phyloP scores from a whole-genome alignment of 1,284 basidiomycete species.

The Coriolopsis trogii region DNA sequence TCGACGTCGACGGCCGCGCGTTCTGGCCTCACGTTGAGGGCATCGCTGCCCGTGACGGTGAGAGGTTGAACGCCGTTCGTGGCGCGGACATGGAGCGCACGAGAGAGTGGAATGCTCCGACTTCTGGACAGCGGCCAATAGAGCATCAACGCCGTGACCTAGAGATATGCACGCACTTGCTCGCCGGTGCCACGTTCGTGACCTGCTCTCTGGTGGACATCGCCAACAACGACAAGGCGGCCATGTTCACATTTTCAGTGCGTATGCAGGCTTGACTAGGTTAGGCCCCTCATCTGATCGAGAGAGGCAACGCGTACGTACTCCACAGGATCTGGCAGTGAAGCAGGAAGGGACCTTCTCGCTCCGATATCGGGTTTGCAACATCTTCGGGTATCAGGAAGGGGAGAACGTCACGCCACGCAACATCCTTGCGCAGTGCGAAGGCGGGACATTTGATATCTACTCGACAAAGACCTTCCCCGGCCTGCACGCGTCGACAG shows the following conservation, averaged over 20 bases:
- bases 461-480: slow-evolving; percentile 82
- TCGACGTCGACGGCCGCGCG: too few species aligned
- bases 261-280: too few species aligned
- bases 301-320: too few species aligned
- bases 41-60: too few species aligned
- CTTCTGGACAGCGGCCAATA: too few species aligned
- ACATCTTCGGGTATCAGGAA: slow-evolving; percentile 24
- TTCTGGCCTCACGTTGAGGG: too few species aligned
- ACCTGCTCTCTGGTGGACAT: slow-evolving; percentile 65
- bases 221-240: slow-evolving; percentile 55
- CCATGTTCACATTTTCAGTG: slow-evolving; percentile 78
- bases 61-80: too few species aligned
- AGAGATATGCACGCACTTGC: slow-evolving; percentile 44
- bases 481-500: slow-evolving; percentile 67
- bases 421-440: slow-evolving; percentile 70
- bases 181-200: slow-evolving; percentile 69
- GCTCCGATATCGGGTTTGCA: slow-evolving; percentile 33
- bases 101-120: slow-evolving; percentile 13
- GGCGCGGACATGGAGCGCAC: too few species aligned
- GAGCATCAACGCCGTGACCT: background rate
- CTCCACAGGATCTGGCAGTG: slow-evolving; percentile 25
- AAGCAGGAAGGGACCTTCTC: slow-evolving; percentile 31
- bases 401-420: slow-evolving; percentile 40
- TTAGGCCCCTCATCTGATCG: too few species aligned
- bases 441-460: slow-evolving; percentile 52